Evolutionary conservation across 1,284 basidiomycete species (phyloP).

Genomic region (Papiliotrema fonsecae): DNA sequence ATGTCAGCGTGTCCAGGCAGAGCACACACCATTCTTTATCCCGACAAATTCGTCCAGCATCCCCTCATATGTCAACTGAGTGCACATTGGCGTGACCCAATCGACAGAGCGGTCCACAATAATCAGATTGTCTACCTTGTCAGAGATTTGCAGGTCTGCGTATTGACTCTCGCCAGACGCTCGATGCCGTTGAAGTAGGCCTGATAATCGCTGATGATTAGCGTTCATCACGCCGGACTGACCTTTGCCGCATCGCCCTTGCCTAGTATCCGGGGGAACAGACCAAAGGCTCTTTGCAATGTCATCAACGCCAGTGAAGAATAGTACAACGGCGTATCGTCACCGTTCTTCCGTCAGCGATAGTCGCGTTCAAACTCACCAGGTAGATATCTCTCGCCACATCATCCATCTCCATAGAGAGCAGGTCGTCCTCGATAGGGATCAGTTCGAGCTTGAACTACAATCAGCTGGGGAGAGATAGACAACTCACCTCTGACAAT

Average conservation of each 20-base stretch:
- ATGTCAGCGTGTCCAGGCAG: slow-evolving; percentile 9
- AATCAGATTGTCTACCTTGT: slow-evolving; percentile 76
- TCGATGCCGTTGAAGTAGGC: slow-evolving; percentile 63
- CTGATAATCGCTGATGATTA: slow-evolving; percentile 63
- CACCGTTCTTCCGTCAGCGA: slow-evolving; percentile 65
- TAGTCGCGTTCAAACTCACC: slow-evolving; percentile 49
- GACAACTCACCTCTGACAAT: slow-evolving; percentile 57
- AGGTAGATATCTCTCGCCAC: slow-evolving; percentile 82
- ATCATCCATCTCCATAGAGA: slow-evolving; percentile 78
- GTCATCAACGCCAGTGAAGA: slow-evolving; percentile 81
- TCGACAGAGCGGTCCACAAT: slow-evolving; percentile 89
- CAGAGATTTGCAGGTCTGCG: slow-evolving; percentile 42
- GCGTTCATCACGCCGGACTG: slow-evolving; percentile 26
- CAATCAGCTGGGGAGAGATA: slow-evolving; percentile 1
- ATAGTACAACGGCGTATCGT: slow-evolving; percentile 84
- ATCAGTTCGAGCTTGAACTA: slow-evolving; percentile 86
- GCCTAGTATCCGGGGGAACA: slow-evolving; percentile 85
- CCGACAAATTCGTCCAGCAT: slow-evolving; percentile 92
- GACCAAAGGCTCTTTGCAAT: slow-evolving; percentile 79
- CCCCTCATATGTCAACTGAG: slow-evolving; percentile 95
- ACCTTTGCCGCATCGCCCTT: slow-evolving; percentile 89
- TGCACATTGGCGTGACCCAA: slow-evolving; percentile 91
- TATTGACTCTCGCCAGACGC: slow-evolving; percentile 27
- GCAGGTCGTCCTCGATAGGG: slow-evolving; percentile 81
- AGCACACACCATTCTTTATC: slow-evolving; percentile 72